Evolutionary conservation across 2,329 filamentous ascomycete species (phyloP).

Genomic region (Bimuria novae-zelandiae): DNA sequence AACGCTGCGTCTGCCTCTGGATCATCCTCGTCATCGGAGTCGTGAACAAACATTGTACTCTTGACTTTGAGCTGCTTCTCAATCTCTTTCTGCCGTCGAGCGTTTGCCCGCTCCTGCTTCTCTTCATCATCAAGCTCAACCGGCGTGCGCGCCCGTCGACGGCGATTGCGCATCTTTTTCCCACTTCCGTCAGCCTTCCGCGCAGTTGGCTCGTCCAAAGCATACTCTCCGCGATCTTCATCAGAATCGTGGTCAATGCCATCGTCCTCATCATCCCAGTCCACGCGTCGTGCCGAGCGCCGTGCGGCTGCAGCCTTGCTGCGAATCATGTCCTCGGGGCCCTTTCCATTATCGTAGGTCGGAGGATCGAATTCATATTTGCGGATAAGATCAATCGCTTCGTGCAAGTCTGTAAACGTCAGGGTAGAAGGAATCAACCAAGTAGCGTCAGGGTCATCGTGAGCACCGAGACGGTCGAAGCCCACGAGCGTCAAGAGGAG

Average conservation of each 20-base stretch:
- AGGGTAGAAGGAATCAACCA: slow-evolving; percentile 77
- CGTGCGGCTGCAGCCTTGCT: slow-evolving; percentile 63
- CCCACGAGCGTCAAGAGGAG: slow-evolving; percentile 80
- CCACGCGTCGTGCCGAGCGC: slow-evolving; percentile 52
- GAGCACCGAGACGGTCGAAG: slow-evolving; percentile 66
- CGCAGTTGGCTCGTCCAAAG: slow-evolving; percentile 68
- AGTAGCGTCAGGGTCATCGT: slow-evolving; percentile 74
- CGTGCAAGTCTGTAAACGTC: slow-evolving; percentile 67
- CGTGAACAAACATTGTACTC: slow-evolving; percentile 78
- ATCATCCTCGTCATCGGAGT: slow-evolving; percentile 90
- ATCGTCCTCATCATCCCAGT: slow-evolving; percentile 73
- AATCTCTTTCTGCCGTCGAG: slow-evolving; percentile 68
- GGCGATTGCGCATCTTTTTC: slow-evolving; percentile 61
- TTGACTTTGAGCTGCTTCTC: slow-evolving; percentile 82
- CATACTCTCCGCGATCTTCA: slow-evolving; percentile 65
- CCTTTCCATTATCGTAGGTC: slow-evolving; percentile 73
- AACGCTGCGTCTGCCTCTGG: slow-evolving; percentile 74
- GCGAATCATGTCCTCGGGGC: slow-evolving; percentile 78
- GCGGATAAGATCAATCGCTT: slow-evolving; percentile 73
- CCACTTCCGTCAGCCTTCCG: slow-evolving; percentile 56
- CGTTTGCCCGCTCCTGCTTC: slow-evolving; percentile 62
- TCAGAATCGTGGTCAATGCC: slow-evolving; percentile 62
- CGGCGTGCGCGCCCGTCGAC: slow-evolving; percentile 58
- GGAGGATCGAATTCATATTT: slow-evolving; percentile 79
- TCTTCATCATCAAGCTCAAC: slow-evolving; percentile 67